Evolutionary conservation across 306 rosid species (phyloP).

Genomic region (Fragaria ananassa): DNA sequence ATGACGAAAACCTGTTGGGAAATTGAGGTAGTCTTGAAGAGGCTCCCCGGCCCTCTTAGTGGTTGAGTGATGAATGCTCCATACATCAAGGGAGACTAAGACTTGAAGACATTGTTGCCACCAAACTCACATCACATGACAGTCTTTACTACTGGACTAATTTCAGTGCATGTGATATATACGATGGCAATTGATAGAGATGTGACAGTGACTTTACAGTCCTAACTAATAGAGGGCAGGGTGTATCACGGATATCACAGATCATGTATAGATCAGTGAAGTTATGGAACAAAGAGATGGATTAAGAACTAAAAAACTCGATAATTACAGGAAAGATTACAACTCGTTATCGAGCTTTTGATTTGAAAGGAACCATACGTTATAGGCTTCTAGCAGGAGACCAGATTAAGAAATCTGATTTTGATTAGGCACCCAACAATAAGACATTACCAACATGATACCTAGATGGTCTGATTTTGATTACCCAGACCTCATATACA

Average conservation of each 20-base stretch:
- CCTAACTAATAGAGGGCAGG: background rate
- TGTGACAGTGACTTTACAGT: background rate
- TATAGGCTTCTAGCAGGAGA: background rate
- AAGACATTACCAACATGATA: background rate
- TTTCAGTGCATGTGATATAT: constrained; percentile 12
- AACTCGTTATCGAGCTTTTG: background rate
- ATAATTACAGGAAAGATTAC: background rate
- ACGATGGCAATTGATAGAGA: background rate
- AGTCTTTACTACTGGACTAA: background rate
- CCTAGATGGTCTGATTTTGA: background rate
- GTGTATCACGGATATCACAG: background rate
- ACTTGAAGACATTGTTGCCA: background rate
- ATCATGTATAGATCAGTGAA: background rate
- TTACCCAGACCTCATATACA: background rate
- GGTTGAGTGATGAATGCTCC: constrained; percentile 7
- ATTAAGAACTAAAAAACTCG: background rate
- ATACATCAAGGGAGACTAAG: background rate
- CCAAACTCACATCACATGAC: background rate
- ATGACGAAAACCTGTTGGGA: background rate
- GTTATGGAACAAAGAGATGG: background rate
- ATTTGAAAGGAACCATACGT: background rate
- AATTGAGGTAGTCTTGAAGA: background rate
- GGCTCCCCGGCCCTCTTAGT: background rate
- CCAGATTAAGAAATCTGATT: background rate
- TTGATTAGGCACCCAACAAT: background rate